Base-by-base conservation (phyloP, 108 stramenopile genomes). In the Cyclotella choctawhatcheeana region DNA sequence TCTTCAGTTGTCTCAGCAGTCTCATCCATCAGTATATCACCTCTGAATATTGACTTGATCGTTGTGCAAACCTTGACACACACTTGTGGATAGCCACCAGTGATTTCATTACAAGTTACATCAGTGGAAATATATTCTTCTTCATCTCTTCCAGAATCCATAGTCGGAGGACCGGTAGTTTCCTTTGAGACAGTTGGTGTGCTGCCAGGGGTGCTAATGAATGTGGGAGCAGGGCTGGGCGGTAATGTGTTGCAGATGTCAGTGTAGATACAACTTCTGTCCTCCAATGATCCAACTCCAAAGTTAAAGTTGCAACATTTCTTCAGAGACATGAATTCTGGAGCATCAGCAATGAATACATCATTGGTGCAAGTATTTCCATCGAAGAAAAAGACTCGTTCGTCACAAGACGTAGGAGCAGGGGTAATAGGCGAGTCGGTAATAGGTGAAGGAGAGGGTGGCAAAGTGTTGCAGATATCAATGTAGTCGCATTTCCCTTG, bases 141-240 rank as follows among this genome's bases (percentile, higher is more conserved):
- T 32, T 58, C 56, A 48, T 27, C 43, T 40, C 34, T 3, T 29
- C 53, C 24, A 27, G 53, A 5, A 54, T 8, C 4, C 31, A 33
- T 20, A 33, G 48, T 64, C 13, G 62, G 62, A 12, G 62, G 62
- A 14, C 62, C 62, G 5, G 62, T 64, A 2, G 37, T 40, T 40
- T 64, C 62, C 37, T 64, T 64, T 5, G 62, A 64, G 5, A 64
- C 62, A 5, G 62, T 64, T 12, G 62, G 62, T 2, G 50, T 51
- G 64, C 25, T 29, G 8, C 64, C 47, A 18, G 47, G 25, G 25
- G 54, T 13, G 5, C 27, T 27, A 27, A 27, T 56, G 10, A 35
- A 59, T 8, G 31, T 10, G 8, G 25, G n/a, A 2, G 33, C 7
- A 35, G 58, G 35, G 6, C 17, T 35, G 33, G 58, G 58, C 33